phyloP scores from a whole-genome alignment of 2,329 filamentous ascomycete species.

The Phialophora expanda region DNA sequence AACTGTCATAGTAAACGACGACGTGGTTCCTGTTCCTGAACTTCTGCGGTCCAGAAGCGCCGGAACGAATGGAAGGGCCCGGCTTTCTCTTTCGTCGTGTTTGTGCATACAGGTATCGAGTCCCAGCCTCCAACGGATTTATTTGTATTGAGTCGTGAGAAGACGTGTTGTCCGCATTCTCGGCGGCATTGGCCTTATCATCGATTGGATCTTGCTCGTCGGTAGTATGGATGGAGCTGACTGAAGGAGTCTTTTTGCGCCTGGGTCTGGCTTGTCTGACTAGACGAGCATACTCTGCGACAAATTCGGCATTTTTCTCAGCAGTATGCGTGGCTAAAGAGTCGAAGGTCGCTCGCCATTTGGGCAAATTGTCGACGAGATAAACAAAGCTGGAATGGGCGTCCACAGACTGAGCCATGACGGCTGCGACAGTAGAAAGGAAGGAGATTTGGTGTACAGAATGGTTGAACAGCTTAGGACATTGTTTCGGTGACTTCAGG shows the following conservation, averaged over 20 bases:
- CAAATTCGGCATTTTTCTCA: conserved; percentile 51
- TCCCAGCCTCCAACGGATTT: conserved; percentile 37
- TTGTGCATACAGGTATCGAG: conserved; percentile 39
- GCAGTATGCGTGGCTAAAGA: conserved; percentile 50
- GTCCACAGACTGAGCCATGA: conserved; percentile 44
- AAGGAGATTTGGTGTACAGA: conserved; percentile 15
- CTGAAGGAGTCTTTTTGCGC: conserved; percentile 46
- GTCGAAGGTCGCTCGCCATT: conserved; percentile 52
- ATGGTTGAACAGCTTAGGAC: conserved; percentile 24
- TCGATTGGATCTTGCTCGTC: conserved; percentile 20
- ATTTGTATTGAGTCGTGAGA: conserved; percentile 27
- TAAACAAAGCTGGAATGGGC: conserved; percentile 53
- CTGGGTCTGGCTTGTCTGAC: conserved; percentile 46
- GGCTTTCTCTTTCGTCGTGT: conserved; percentile 47
- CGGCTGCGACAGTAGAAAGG: conserved; percentile 7
- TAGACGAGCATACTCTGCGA: conserved; percentile 50
- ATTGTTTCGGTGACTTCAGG: conserved; percentile 23
- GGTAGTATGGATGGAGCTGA: conserved; percentile 49
- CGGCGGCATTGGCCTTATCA: not conserved
- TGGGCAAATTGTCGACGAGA: conserved; percentile 51
- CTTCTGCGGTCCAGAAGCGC: conserved; percentile 49
- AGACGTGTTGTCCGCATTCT: conserved; percentile 19
- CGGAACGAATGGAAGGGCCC: conserved; percentile 44
- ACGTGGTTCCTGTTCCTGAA: conserved; percentile 76
- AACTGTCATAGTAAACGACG: conserved; percentile 90